Evolutionary conservation across 768 basidiomycete species (phyloP), one percentile per base, ranked within the genome.

Genomic region (Tricholoma hemisulphureum): DNA sequence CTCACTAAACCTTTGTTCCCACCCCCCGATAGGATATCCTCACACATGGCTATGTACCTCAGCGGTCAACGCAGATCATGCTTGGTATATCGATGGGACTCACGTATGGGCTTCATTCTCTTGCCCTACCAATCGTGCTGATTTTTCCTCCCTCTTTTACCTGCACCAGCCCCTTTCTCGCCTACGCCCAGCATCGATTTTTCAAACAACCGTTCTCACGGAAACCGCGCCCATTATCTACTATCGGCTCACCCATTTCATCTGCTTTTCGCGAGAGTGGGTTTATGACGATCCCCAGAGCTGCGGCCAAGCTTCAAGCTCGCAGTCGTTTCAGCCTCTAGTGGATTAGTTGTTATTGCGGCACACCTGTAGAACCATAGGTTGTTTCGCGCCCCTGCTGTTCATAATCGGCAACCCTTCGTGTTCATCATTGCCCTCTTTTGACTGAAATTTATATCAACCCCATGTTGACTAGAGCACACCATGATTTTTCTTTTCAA

Each of bases 181-280:
- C 84, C 1, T 76, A 75, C 64, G 73, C 67, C 4, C 86, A 88
- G 55, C 83, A 86, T 67, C 73, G 70, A 45, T 32, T 78, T 14
- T 87, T 87, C 69, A 75, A 67, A 45, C 71, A 71, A 4, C 77
- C 83, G 4, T 87, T 86, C 68, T 67, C 69, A 31, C 76, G 78
- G 43, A 67, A 66, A 6, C 66, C 65, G 11, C 62, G 60, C 18
- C 58, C 56, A 3, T 52, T 55, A 5, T 58, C 63, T 26, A 5
- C 57, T 20, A 23, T 59, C 20, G 24, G 39, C 34, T 49, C 46
- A 3, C 16, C 46, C 3, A 49, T 49, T 18, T 6, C 26, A 28
- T 29, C 46, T 49, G 16, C n/a, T 29, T 29, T 29, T n/a, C 46
- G 46, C 16, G 26, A 49, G 24, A 49, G 46, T 29, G n/a, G 46